A percentile compares a stretch with the other conserved stretches of the same genome.
Conservation (phyloP, 306 rosid species). For the Pyrus communis region DNA sequence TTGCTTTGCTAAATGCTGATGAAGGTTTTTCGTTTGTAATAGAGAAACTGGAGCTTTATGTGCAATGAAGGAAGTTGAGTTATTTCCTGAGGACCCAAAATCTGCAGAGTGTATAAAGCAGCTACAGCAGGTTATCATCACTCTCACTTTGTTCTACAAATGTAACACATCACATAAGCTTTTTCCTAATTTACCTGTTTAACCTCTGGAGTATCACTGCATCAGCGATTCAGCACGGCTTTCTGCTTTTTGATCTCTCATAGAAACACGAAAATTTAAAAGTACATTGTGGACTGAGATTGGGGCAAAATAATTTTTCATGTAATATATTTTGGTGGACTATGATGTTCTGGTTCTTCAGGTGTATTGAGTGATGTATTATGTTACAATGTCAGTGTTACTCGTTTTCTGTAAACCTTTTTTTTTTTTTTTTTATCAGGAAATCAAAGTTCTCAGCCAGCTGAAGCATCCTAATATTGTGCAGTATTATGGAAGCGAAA, state of each 20-base stretch:
- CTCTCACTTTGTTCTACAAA: not conserved
- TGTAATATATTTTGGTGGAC: not conserved
- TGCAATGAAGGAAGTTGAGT: conserved; percentile 97
- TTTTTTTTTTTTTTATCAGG: conserved; percentile 36
- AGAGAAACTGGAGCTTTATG: conserved; percentile 95
- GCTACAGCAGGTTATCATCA: conserved; percentile 68
- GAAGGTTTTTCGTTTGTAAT: not conserved
- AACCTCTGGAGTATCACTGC: not conserved
- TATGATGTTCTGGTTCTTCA: not conserved
- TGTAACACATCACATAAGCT: not conserved
- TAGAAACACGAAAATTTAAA: not conserved
- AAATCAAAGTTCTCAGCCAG: conserved; percentile 83
- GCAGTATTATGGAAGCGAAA: conserved; percentile 90
- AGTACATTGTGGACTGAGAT: not conserved
- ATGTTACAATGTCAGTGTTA: not conserved
- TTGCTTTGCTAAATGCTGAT: conserved; percentile 12
- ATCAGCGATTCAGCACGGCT: not conserved
- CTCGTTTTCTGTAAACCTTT: not conserved
- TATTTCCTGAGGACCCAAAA: conserved; percentile 84
- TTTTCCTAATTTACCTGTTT: not conserved
- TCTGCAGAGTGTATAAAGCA: conserved; percentile 86
- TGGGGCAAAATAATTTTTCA: not conserved
- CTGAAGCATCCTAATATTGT: conserved; percentile 88
- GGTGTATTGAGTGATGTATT: not conserved
- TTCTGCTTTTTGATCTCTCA: not conserved